Percentiles rank a stretch among this genome's conserved stretches.
These are phyloP conservation scores for Cyberlindnera euphorbiae DNA, from an alignment of 805 yeast genomes.

Conservation along the genomic window DNA sequence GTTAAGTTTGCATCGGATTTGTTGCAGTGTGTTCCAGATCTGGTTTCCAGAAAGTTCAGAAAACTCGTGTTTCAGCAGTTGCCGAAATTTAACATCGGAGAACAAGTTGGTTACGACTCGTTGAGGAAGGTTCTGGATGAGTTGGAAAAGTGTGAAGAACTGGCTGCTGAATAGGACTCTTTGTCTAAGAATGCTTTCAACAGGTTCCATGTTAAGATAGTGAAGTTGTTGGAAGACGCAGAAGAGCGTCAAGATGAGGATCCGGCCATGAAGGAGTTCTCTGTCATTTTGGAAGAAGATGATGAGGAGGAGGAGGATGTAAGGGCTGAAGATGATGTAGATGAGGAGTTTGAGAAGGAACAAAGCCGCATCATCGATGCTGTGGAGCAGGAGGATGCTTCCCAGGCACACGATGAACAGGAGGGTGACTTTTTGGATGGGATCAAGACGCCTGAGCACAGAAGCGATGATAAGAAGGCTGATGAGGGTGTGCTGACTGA, in stretches of 20 bases:
- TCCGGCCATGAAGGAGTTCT: constrained; percentile 23
- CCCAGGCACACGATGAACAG: background rate
- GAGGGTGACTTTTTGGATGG: constrained; percentile 4
- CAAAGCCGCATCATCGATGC: constrained; percentile 14
- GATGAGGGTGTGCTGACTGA: constrained; percentile 3
- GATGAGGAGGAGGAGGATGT: constrained; percentile 19
- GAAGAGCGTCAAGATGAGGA: constrained; percentile 17
- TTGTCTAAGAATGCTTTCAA: constrained; percentile 31
- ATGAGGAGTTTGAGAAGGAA: constrained; percentile 20
- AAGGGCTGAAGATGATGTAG: constrained; percentile 17
- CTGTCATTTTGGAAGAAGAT: constrained; percentile 23
- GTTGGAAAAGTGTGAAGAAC: constrained; percentile 29
- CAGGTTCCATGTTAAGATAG: constrained; percentile 26
- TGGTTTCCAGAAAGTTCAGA: constrained; percentile 47
- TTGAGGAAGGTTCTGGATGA: constrained; percentile 26
- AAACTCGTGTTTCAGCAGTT: constrained; percentile 50
- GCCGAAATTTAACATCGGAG: constrained; percentile 42
- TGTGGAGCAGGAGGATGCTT: constrained; percentile 7
- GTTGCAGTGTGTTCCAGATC: constrained; percentile 41
- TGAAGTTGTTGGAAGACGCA: constrained; percentile 18
- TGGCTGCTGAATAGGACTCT: constrained; percentile 27
- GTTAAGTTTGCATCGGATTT: constrained; percentile 51
- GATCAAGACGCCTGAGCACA: background rate
- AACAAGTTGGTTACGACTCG: constrained; percentile 23
- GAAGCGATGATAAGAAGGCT: background rate